phyloP scores from a whole-genome alignment of 23 red algal species.

The Gracilaria domingensis region DNA sequence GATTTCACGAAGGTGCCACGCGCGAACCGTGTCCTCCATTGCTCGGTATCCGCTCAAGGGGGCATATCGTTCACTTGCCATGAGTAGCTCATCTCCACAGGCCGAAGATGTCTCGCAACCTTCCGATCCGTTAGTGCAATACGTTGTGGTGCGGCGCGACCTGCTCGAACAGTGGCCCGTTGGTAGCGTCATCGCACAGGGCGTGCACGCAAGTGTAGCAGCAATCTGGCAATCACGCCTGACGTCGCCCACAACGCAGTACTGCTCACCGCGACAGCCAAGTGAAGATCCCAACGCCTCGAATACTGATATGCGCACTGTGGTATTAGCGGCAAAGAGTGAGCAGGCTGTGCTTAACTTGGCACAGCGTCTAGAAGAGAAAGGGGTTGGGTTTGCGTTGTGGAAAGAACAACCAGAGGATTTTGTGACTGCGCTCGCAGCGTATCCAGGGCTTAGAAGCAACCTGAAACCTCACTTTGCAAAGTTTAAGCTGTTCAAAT shows the following conservation, averaged over 20 bases:
- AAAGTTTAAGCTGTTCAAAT: slow-evolving; percentile 74
- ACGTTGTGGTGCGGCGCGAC: slow-evolving; percentile 94
- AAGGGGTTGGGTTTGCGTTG: slow-evolving; percentile 51
- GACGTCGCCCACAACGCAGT: slow-evolving; percentile 25
- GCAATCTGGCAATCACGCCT: slow-evolving; percentile 69
- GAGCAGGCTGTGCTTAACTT: slow-evolving; percentile 71
- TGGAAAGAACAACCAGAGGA: slow-evolving; percentile 96
- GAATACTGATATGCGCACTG: slow-evolving; percentile 84
- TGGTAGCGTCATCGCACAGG: slow-evolving; percentile 92
- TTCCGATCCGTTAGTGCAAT: slow-evolving; percentile 75
- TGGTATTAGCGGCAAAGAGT: slow-evolving; percentile 76
- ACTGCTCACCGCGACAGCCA: slow-evolving; percentile 48
- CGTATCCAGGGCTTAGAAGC: slow-evolving; percentile 13
- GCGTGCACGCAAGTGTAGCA: slow-evolving; percentile 92
- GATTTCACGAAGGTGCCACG: neutral
- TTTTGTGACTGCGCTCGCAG: slow-evolving; percentile 81
- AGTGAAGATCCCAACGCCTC: neutral
- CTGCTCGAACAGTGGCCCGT: slow-evolving; percentile 80
- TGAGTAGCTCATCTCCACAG: neutral
- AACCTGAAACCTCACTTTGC: slow-evolving; percentile 56
- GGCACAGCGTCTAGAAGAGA: slow-evolving; percentile 45
- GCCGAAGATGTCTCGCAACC: neutral
- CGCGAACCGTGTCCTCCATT: neutral
- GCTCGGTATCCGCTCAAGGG: neutral
- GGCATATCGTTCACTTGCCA: neutral